Evolutionary conservation across 352 stramenopile genomes (phyloP).

Genomic region (Globisporangium splendens): DNA sequence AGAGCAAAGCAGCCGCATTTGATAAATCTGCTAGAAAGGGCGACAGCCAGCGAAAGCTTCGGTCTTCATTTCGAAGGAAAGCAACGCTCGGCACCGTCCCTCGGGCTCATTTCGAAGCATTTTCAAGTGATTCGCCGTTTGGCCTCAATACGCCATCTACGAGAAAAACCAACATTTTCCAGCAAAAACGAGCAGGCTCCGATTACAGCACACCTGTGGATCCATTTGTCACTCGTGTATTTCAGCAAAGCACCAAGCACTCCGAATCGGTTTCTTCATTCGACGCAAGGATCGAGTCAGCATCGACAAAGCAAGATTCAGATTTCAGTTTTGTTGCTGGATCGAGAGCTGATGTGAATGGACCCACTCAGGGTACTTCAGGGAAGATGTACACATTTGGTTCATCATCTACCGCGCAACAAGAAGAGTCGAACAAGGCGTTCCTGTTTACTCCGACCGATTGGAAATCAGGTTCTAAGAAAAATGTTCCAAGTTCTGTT

Average conservation of each 20-base stretch:
- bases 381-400: slow-evolving; percentile 11
- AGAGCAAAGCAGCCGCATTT: background rate
- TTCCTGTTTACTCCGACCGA: background rate
- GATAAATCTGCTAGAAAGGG: slow-evolving; percentile 1
- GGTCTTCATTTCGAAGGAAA: slow-evolving; percentile 31
- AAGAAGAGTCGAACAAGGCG: background rate
- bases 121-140: slow-evolving; percentile 25
- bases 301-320: background rate
- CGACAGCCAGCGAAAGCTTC: slow-evolving; percentile 14
- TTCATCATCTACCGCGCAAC: background rate
- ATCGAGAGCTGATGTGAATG: slow-evolving; percentile 7
- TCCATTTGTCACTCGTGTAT: slow-evolving; percentile 44
- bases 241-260: slow-evolving; percentile 13
- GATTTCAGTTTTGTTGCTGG: slow-evolving; percentile 14
- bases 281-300: slow-evolving; percentile 5
- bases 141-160: slow-evolving; percentile 17
- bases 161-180: slow-evolving; percentile 21
- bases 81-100: slow-evolving; percentile 15
- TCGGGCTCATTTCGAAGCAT: background rate
- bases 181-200: slow-evolving; percentile 20
- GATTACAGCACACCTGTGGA: slow-evolving; percentile 33
- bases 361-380: background rate
- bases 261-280: no score
- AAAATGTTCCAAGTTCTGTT: background rate
- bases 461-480: background rate